Evolutionary conservation across 768 basidiomycete genomes (phyloP).

Genomic region (Tylopilus vinaceipallidus): DNA sequence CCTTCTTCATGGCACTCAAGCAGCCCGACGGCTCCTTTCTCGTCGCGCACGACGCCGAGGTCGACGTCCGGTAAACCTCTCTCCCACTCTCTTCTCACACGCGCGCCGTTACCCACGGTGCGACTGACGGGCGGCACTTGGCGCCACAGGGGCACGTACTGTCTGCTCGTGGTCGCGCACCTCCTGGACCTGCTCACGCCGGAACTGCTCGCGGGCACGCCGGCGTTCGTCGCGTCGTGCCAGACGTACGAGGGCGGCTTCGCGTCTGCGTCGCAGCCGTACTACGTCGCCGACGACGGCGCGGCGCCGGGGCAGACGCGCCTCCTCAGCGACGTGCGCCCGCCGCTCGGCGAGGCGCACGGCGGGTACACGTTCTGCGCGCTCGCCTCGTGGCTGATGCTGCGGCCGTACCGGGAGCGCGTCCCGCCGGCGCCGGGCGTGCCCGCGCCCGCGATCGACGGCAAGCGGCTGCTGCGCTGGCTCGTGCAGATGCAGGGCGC

Average conservation of each 20-base stretch:
- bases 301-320: no score
- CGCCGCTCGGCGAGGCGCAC: slow-evolving; percentile 92
- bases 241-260: slow-evolving; percentile 99
- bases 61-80: slow-evolving; percentile 77
- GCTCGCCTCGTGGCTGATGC: slow-evolving; percentile 77
- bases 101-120: no score
- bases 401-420: slow-evolving; percentile 52
- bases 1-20: slow-evolving; percentile 90
- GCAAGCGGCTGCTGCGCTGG: slow-evolving; percentile 70
- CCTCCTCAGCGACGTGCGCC: slow-evolving; percentile 51
- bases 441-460: slow-evolving; percentile 48
- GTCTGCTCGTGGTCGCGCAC: slow-evolving; percentile 79
- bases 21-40: slow-evolving; percentile 91
- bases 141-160: slow-evolving; percentile 82
- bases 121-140: neutral
- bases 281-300: slow-evolving; percentile 38
- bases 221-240: slow-evolving; percentile 81
- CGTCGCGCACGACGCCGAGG: slow-evolving; percentile 83
- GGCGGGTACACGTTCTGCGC: slow-evolving; percentile 98
- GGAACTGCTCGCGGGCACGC: slow-evolving; percentile 73
- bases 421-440: neutral
- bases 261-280: slow-evolving; percentile 73
- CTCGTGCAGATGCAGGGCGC: slow-evolving; percentile 81
- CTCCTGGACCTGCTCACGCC: slow-evolving; percentile 87
- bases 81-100: no score